Conservation (phyloP, 192 early-diverging fungal species). For the Coemansia interrupta region DNA sequence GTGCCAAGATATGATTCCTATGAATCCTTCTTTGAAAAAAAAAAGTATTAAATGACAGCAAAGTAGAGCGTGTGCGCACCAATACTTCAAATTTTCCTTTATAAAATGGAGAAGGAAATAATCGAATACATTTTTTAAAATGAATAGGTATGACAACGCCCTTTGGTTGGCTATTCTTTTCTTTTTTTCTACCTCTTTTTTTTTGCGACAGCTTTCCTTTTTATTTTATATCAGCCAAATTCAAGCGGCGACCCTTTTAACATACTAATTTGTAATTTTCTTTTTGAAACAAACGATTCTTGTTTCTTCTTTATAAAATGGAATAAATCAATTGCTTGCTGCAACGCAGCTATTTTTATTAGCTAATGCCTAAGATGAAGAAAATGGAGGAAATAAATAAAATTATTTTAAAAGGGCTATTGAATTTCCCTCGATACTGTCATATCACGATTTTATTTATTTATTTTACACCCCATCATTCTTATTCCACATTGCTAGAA, state of each 20-base stretch:
- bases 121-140: too few relatives aligned
- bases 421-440: neutral
- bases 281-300: neutral
- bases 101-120: too few relatives aligned
- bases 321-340: neutral
- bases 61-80: too few relatives aligned
- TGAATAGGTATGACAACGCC: too few relatives aligned
- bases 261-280: neutral
- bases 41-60: too few relatives aligned
- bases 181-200: neutral
- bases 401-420: neutral
- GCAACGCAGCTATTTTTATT: too few relatives aligned
- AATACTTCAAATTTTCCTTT: too few relatives aligned
- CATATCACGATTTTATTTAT: neutral
- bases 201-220: neutral
- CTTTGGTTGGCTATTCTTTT: too few relatives aligned
- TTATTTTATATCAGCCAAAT: neutral
- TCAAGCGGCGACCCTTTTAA: neutral
- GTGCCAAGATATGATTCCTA: too few relatives aligned
- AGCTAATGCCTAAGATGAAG: neutral
- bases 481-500: too few relatives aligned
- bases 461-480: neutral
- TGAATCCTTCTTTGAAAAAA: too few relatives aligned
- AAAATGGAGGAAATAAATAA: neutral
- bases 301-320: conserved; percentile 1